Evolutionary conservation across 805 yeast species (phyloP).

Genomic region (Geotrichum ghanense): DNA sequence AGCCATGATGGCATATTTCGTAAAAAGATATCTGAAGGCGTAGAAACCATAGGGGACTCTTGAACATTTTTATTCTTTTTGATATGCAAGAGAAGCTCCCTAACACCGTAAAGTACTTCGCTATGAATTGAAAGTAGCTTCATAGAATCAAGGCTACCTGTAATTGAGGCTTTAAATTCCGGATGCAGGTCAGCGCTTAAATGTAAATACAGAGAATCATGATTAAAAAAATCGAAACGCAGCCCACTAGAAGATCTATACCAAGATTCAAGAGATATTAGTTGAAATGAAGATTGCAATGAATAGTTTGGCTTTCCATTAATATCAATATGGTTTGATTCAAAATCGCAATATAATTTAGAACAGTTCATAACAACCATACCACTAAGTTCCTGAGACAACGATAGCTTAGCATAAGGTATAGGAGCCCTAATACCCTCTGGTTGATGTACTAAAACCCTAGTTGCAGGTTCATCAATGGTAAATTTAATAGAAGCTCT

Average conservation of each 20-base stretch:
- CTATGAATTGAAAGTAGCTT: constrained; percentile 20
- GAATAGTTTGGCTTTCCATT: constrained; percentile 15
- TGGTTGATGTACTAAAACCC: constrained; percentile 16
- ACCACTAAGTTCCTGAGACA: constrained; percentile 8
- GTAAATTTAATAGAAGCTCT: constrained; percentile 19
- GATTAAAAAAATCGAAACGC: constrained; percentile 18
- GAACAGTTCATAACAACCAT: constrained; percentile 26
- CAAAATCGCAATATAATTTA: constrained; percentile 22
- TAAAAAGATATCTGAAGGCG: constrained; percentile 4
- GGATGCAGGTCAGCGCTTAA: constrained; percentile 22
- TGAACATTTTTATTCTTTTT: constrained; percentile 1
- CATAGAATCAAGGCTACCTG: constrained; percentile 17
- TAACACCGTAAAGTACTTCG: constrained; percentile 24
- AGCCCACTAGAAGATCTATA: constrained; percentile 20
- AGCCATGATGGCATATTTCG: constrained; percentile 21
- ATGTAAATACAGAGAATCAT: constrained; percentile 16
- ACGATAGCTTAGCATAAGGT: constrained; percentile 5
- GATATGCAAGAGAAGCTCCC: constrained; percentile 13
- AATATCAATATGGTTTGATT: constrained; percentile 18
- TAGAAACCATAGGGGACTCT: constrained; percentile 1
- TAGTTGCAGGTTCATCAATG: constrained; percentile 25
- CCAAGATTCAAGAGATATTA: constrained; percentile 19
- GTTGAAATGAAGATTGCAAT: constrained; percentile 15
- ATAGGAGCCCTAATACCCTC: constrained; percentile 5
- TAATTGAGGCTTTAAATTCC: constrained; percentile 16